phyloP scores from a whole-genome alignment of 331 rosid species.

The Rosa hybrid region DNA sequence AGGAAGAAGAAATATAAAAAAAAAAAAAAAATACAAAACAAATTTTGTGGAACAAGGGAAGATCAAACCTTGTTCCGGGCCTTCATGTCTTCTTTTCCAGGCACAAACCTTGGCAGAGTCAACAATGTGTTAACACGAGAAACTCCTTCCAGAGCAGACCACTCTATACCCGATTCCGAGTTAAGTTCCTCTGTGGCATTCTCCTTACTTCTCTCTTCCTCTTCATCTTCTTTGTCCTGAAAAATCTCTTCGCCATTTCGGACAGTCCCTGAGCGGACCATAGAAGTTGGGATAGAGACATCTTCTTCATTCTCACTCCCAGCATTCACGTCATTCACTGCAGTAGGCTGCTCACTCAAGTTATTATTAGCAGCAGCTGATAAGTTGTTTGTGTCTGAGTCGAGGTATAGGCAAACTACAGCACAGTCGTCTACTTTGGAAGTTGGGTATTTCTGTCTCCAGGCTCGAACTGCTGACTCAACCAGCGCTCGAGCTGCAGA shows the following conservation, averaged over 20 bases:
- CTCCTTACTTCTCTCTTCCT: slow-evolving; percentile 27
- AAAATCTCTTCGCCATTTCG: slow-evolving; percentile 32
- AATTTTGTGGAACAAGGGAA: slow-evolving; percentile 29
- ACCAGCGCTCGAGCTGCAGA: slow-evolving; percentile 80
- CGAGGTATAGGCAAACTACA: slow-evolving; percentile 84
- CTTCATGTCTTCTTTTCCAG: slow-evolving; percentile 61
- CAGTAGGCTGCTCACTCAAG: slow-evolving; percentile 44
- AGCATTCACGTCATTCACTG: slow-evolving; percentile 31
- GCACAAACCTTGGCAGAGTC: slow-evolving; percentile 85
- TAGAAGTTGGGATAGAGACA: slow-evolving; percentile 29
- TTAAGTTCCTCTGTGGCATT: slow-evolving; percentile 46
- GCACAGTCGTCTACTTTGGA: slow-evolving; percentile 98
- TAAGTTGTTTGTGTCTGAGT: slow-evolving; percentile 35
- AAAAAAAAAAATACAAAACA: slow-evolving; percentile 11
- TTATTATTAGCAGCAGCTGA: slow-evolving; percentile 48
- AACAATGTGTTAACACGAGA: slow-evolving; percentile 92
- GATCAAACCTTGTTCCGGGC: slow-evolving; percentile 28
- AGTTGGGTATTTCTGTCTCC: slow-evolving; percentile 88
- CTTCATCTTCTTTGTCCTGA: slow-evolving; percentile 13
- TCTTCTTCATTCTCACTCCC: slow-evolving; percentile 35
- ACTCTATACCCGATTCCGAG: slow-evolving; percentile 53
- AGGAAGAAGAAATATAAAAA: not conserved
- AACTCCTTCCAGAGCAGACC: slow-evolving; percentile 99
- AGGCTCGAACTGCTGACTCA: slow-evolving; percentile 80
- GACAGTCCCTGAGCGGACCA: slow-evolving; percentile 61